Conservation (phyloP, 176 grass and related monocot species). For the Triticum aestivum region DNA sequence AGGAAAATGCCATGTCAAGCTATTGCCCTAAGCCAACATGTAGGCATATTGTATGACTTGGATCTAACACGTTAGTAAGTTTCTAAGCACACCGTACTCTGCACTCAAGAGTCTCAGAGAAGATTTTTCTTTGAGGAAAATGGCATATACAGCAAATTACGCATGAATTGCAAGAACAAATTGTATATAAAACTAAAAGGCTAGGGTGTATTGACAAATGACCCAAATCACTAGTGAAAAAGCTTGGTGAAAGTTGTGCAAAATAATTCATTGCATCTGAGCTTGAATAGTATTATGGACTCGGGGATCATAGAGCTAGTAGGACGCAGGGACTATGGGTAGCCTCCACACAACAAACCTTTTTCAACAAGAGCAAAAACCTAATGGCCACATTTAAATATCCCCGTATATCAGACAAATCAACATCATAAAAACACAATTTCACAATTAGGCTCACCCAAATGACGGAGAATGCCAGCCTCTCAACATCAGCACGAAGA, state of each 20-base stretch:
- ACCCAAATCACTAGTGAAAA: background rate
- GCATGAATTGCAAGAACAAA: background rate
- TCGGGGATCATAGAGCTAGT: background rate
- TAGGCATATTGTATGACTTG: background rate
- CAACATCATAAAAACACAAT: slow-evolving; percentile 11
- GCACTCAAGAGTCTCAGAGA: background rate
- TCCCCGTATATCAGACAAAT: background rate
- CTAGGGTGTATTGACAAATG: background rate
- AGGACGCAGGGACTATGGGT: background rate
- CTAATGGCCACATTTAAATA: background rate
- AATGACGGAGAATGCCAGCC: slow-evolving; percentile 91
- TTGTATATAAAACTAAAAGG: background rate
- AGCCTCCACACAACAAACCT: background rate
- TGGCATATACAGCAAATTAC: background rate
- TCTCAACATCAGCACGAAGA: slow-evolving; percentile 90
- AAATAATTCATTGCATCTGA: background rate
- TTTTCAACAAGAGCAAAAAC: slow-evolving; percentile 2
- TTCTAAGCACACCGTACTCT: background rate
- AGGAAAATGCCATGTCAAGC: background rate
- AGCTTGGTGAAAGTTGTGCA: background rate
- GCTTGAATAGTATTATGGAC: background rate
- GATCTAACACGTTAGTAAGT: background rate
- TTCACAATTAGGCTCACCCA: slow-evolving; percentile 62
- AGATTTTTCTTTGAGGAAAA: background rate
- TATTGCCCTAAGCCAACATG: background rate